These are phyloP conservation scores for Triticum dicoccoides DNA, from an alignment of 176 grass and related monocot species.

Conservation along the genomic window DNA sequence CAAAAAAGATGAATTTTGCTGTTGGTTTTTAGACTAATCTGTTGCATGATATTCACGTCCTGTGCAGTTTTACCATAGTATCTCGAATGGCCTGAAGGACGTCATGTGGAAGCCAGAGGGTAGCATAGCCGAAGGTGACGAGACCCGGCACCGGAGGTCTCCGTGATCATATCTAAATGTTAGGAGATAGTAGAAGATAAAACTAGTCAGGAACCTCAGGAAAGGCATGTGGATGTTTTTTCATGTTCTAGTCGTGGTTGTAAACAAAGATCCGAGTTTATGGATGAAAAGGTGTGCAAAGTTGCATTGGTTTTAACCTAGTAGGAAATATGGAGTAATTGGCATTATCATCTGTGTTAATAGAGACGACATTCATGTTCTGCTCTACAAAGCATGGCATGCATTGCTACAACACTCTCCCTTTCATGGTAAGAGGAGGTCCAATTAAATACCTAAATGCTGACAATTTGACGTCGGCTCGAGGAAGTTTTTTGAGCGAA, in stretches of 20 bases:
- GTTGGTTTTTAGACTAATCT: not conserved
- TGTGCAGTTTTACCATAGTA: constrained; percentile 74
- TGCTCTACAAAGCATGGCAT: too few species aligned
- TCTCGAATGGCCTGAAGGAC: constrained; percentile 78
- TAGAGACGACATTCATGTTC: too few species aligned
- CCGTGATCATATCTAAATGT: not conserved
- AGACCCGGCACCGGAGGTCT: constrained; percentile 3
- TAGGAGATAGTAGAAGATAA: constrained; percentile 28
- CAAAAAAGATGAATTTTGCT: not conserved
- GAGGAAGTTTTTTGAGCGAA: too few species aligned
- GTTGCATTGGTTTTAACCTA: too few species aligned
- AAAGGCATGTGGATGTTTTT: constrained; percentile 1
- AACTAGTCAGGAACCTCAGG: not conserved
- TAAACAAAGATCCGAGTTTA: not conserved
- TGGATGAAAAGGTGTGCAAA: constrained; percentile 19
- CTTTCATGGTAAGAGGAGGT: too few species aligned
- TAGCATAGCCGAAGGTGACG: constrained; percentile 32
- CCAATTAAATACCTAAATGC: too few species aligned
- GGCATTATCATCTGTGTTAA: too few species aligned
- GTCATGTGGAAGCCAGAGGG: constrained; percentile 77
- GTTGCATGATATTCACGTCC: not conserved
- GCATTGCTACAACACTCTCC: too few species aligned
- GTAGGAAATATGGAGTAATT: too few species aligned
- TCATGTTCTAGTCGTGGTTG: not conserved
- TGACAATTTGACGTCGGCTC: too few species aligned